Conservation (phyloP, 2,329 filamentous ascomycete species). For the Zopfia rhizophila region DNA sequence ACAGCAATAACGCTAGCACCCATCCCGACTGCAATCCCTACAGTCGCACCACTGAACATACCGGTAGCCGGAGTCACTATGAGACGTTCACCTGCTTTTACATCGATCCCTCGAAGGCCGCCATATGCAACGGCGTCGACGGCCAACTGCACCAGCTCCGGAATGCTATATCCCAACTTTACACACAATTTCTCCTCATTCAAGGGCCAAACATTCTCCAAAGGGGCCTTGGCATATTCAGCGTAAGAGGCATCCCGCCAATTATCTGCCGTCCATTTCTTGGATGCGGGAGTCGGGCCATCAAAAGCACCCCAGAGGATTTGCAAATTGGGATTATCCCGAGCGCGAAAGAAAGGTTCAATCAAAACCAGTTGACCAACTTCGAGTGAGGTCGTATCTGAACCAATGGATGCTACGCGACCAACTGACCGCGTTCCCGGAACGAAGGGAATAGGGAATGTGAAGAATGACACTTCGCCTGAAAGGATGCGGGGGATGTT, state of each 20-base stretch:
- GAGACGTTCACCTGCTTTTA: slow-evolving; percentile 9
- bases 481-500: slow-evolving; percentile 13
- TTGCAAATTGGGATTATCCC: slow-evolving; percentile 43
- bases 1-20: slow-evolving; percentile 5
- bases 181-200: slow-evolving; percentile 37
- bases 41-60: slow-evolving; percentile 3
- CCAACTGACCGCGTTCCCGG: slow-evolving; percentile 33
- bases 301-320: slow-evolving; percentile 42
- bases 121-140: slow-evolving; percentile 2
- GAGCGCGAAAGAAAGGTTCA: slow-evolving; percentile 47
- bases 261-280: slow-evolving; percentile 40
- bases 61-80: slow-evolving; percentile 15
- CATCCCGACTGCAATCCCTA: slow-evolving; percentile 2
- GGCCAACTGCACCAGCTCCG: not conserved
- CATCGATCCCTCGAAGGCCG: slow-evolving; percentile 4
- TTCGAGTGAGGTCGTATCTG: slow-evolving; percentile 44
- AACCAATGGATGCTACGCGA: slow-evolving; percentile 43
- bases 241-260: slow-evolving; percentile 49
- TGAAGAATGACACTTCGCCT: slow-evolving; percentile 20
- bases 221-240: slow-evolving; percentile 43
- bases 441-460: slow-evolving; percentile 10
- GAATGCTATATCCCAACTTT: slow-evolving; percentile 37
- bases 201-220: slow-evolving; percentile 44
- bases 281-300: slow-evolving; percentile 32
- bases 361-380: slow-evolving; percentile 50